Evolutionary conservation across 2,329 filamentous ascomycete genomes (phyloP).

Genomic region (Exophiala xenobiotica): DNA sequence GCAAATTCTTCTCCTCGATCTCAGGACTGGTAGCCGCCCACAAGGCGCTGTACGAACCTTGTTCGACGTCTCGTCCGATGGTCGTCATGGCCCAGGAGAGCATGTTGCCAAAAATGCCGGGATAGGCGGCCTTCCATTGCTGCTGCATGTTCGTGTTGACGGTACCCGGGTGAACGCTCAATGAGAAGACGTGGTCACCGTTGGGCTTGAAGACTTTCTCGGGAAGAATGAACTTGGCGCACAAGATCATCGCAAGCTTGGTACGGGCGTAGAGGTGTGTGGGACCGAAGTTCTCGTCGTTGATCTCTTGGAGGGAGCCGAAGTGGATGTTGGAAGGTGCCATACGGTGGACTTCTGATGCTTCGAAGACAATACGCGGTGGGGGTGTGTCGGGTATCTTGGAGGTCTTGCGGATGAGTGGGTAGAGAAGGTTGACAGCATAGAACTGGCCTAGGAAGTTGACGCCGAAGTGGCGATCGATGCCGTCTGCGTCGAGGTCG

Average conservation of each 20-base stretch:
- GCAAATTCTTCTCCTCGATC: constrained; percentile 44
- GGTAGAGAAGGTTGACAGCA: constrained; percentile 44
- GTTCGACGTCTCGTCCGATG: constrained; percentile 40
- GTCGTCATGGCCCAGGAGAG: constrained; percentile 39
- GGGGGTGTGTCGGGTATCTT: constrained; percentile 36
- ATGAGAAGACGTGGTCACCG: constrained; percentile 42
- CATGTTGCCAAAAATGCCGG: constrained; percentile 38
- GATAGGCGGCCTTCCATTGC: constrained; percentile 42
- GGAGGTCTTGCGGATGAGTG: constrained; percentile 44
- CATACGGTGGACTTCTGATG: constrained; percentile 43
- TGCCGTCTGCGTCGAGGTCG: constrained; percentile 39
- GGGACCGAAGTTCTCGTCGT: constrained; percentile 37
- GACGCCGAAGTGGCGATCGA: constrained; percentile 44
- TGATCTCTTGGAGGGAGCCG: constrained; percentile 44
- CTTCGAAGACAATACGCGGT: constrained; percentile 44
- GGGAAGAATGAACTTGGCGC: constrained; percentile 44
- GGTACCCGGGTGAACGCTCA: constrained; percentile 46
- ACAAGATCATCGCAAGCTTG: constrained; percentile 47
- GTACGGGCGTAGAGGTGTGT: constrained; percentile 43
- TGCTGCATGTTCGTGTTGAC: constrained; percentile 46
- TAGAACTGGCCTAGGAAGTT: constrained; percentile 50
- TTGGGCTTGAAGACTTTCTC: constrained; percentile 46
- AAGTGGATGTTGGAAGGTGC: constrained; percentile 43
- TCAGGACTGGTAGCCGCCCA: constrained; percentile 43
- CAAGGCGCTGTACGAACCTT: constrained; percentile 47